Conservation (phyloP, 73 alveolate species). For the Symbiodinium pilosum region DNA sequence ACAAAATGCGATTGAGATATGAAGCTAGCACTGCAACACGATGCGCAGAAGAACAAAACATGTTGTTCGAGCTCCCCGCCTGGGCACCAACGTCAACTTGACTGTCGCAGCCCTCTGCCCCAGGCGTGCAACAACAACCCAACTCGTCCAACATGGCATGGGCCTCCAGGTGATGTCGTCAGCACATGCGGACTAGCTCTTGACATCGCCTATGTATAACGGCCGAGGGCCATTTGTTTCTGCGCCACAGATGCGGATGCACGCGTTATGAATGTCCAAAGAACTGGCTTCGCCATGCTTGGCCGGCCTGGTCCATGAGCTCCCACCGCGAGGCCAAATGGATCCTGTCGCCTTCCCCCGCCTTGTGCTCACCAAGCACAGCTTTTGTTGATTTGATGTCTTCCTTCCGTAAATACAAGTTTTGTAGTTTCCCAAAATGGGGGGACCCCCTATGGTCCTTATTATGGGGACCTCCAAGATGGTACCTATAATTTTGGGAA, state of each 20-base stretch:
- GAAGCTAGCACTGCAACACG: neutral
- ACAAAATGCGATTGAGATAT: neutral
- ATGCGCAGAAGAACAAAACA: neutral
- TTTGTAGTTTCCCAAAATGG: no score
- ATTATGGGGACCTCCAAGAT: no score
- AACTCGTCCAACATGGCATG: constrained; percentile 47
- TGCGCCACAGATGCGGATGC: no score
- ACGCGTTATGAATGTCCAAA: no score
- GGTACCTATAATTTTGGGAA: no score
- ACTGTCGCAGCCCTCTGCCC: constrained; percentile 93
- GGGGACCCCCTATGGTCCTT: no score
- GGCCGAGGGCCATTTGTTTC: no score
- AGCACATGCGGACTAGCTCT: no score
- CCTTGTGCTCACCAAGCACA: neutral
- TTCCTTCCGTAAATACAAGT: no score
- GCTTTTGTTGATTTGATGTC: no score
- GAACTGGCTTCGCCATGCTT: no score
- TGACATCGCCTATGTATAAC: no score
- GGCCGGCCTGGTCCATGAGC: constrained; percentile 56
- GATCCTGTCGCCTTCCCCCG: constrained; percentile 79
- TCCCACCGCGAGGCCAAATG: constrained; percentile 41
- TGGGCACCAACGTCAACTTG: constrained; percentile 83
- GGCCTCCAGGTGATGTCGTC: constrained; percentile 38
- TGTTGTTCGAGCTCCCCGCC: constrained; percentile 24
- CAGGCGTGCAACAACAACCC: constrained; percentile 93